Evolutionary conservation across 1,284 basidiomycete species (phyloP).

Genomic region (Marasmius oreades): DNA sequence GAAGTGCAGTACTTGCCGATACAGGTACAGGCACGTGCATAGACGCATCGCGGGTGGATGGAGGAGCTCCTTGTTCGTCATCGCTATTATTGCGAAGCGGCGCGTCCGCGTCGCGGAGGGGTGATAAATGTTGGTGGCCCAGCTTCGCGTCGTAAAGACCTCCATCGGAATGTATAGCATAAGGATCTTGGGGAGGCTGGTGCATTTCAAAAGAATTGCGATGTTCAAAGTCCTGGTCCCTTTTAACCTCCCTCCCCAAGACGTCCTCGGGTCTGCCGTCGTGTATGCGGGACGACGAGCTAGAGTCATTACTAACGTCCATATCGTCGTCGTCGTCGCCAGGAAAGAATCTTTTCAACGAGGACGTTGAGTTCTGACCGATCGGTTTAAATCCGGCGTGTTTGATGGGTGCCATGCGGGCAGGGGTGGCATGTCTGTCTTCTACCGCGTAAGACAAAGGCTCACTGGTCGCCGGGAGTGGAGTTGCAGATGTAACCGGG

Average conservation of each 20-base stretch:
- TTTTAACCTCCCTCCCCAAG: neutral
- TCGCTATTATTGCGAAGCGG: neutral
- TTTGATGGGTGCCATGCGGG: constrained; percentile 26
- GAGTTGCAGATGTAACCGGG: neutral
- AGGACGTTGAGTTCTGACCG: constrained; percentile 46
- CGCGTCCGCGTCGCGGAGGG: neutral
- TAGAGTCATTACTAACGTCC: constrained; percentile 19
- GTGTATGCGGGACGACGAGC: neutral
- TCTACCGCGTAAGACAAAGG: neutral
- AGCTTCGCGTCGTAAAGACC: neutral
- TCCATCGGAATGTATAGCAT: neutral
- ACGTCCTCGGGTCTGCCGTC: neutral
- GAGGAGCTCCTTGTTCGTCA: neutral
- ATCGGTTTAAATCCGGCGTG: constrained; percentile 64
- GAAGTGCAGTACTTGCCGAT: constrained; percentile 13
- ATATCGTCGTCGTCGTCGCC: constrained; percentile 69
- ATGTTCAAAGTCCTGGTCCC: neutral
- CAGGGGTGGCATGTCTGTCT: constrained; percentile 6
- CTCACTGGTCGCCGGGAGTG: neutral
- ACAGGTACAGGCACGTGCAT: too few species aligned
- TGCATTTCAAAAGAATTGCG: neutral
- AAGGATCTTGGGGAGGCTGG: neutral
- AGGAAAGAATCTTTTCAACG: constrained; percentile 71
- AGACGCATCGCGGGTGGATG: neutral
- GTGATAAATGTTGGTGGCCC: neutral